Conservation (phyloP, 2,329 filamentous ascomycete genomes). For the Gnomoniopsis sp. region DNA sequence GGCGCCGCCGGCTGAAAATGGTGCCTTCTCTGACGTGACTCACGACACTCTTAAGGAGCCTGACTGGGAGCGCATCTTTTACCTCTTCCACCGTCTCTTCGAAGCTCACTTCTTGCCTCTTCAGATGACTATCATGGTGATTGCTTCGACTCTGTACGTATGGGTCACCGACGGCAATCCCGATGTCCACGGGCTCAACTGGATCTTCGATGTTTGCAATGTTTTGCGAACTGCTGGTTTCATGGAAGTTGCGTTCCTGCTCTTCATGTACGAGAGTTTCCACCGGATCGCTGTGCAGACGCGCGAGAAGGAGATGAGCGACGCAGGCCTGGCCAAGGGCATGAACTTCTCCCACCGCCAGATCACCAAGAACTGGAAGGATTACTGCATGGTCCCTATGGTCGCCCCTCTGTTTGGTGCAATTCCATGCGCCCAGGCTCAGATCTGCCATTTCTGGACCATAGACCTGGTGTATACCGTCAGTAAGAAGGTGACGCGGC, state of each 20-base stretch:
- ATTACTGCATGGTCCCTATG: conserved; percentile 64
- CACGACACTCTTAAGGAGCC: conserved; percentile 48
- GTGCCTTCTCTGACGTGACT: conserved; percentile 53
- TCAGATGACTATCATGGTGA: conserved; percentile 62
- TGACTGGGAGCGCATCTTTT: conserved; percentile 53
- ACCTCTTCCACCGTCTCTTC: conserved; percentile 65
- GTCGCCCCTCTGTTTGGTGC: conserved; percentile 67
- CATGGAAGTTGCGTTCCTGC: conserved; percentile 58
- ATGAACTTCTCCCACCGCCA: conserved; percentile 63
- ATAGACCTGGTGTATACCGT: conserved; percentile 67
- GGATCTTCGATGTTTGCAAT: conserved; percentile 59
- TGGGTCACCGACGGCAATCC: conserved; percentile 48
- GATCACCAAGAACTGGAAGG: conserved; percentile 53
- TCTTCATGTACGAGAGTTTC: conserved; percentile 66
- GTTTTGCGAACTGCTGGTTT: conserved; percentile 59
- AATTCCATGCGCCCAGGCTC: conserved; percentile 64
- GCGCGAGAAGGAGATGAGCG: conserved; percentile 64
- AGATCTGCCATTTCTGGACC: conserved; percentile 68
- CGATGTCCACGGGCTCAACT: conserved; percentile 51
- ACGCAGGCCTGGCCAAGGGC: conserved; percentile 59
- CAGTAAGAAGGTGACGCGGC: conserved; percentile 63
- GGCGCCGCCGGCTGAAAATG: conserved; percentile 39
- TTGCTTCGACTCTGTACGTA: conserved; percentile 60
- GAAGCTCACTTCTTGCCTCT: conserved; percentile 71
- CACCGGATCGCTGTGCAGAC: conserved; percentile 58